phyloP scores from a whole-genome alignment of 176 grass and related monocot genomes.

The Puccinellia tenuiflora region DNA sequence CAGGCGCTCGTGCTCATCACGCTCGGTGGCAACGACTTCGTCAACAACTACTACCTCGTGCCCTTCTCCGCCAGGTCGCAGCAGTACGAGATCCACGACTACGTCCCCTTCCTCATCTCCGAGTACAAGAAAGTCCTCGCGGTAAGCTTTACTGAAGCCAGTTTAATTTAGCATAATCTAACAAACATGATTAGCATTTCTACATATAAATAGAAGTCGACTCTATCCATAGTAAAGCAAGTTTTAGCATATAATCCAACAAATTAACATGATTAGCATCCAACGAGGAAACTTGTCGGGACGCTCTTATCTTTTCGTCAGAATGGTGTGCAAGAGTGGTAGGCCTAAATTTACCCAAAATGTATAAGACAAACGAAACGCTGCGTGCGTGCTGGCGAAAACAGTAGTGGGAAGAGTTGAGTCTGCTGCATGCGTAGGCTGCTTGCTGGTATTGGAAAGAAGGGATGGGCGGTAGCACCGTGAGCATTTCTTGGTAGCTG shows the following conservation, averaged over 20 bases:
- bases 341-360: background rate
- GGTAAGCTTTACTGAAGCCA: constrained; percentile 7
- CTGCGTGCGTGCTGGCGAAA: background rate
- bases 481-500: background rate
- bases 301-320: background rate
- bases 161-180: background rate
- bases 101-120: constrained; percentile 55
- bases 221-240: too few relatives aligned
- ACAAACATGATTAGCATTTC: background rate
- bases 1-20: constrained; percentile 67
- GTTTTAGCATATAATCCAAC: too few relatives aligned
- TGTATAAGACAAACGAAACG: background rate
- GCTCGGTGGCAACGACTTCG: constrained; percentile 81
- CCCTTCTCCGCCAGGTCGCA: constrained; percentile 57
- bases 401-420: background rate
- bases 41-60: constrained; percentile 88
- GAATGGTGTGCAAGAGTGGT: background rate
- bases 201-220: too few relatives aligned
- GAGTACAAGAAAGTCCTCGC: constrained; percentile 70
- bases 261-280: background rate
- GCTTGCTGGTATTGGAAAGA: background rate
- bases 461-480: background rate
- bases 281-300: background rate
- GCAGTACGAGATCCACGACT: constrained; percentile 62
- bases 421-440: background rate